Percentiles rank a stretch among this genome's conserved stretches.
Evolutionary conservation across 2,329 filamentous ascomycete species (phyloP).

Genomic region (Didymosphaeria variabile): DNA sequence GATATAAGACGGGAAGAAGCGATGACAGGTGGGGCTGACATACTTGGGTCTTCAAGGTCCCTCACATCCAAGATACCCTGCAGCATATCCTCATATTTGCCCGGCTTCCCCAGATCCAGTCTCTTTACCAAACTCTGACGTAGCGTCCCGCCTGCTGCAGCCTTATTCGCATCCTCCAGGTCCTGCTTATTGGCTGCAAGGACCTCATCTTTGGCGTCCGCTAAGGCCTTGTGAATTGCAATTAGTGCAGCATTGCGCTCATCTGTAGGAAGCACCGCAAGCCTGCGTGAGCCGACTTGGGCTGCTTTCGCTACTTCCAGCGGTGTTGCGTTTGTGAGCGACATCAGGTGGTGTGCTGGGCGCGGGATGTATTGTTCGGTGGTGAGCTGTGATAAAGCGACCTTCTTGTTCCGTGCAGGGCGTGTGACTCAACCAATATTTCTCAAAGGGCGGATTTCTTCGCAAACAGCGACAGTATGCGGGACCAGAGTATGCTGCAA

Average conservation of each 20-base stretch:
- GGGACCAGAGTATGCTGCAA: conserved; percentile 23
- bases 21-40: conserved; percentile 40
- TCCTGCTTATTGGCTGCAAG: conserved; percentile 88
- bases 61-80: conserved; percentile 91
- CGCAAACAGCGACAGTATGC: conserved; percentile 24
- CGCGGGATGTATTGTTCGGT: conserved; percentile 11
- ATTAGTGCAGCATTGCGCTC: conserved; percentile 87
- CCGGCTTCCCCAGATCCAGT: conserved; percentile 83
- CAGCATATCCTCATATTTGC: conserved; percentile 98
- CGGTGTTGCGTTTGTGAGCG: conserved; percentile 85
- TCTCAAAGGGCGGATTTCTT: conserved; percentile 25
- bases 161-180: conserved; percentile 75
- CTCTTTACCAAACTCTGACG: conserved; percentile 86
- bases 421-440: conserved; percentile 41
- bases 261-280: conserved; percentile 78
- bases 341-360: conserved; percentile 62
- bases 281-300: conserved; percentile 80
- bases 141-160: conserved; percentile 77
- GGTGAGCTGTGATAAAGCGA: conserved; percentile 14
- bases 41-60: conserved; percentile 84
- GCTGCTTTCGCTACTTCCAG: conserved; percentile 79
- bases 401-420: conserved; percentile 20
- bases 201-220: conserved; percentile 74
- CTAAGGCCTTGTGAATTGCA: conserved; percentile 80
- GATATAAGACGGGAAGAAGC: neutral